Evolutionary conservation across 2,329 filamentous ascomycete genomes (phyloP), one percentile per base, ranked within the genome.

Genomic region (Neophaeococcomyces aloes): DNA sequence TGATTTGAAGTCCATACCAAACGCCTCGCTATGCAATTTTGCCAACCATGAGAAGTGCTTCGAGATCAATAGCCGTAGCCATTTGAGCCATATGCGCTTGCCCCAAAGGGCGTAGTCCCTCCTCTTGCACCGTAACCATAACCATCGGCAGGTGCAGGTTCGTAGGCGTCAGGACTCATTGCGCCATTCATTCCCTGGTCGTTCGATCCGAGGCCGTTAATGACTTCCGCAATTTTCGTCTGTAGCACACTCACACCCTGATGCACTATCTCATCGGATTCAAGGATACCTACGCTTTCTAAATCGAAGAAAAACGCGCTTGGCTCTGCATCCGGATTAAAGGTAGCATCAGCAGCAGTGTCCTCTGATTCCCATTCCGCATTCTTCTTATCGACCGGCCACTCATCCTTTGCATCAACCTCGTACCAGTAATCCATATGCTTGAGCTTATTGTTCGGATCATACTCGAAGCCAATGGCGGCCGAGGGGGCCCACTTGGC

Each of bases 401-500:
- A 95, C 71, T 95, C 89, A 57, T 79, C 75, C 47, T 76, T 74
- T 1, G 85, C 66, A 64, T 93, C 83, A 54, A 81, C 76, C 70
- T 98, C 91, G 61, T 86, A 95, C 91, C 91, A 98, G 64, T 94
- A 78, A 58, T 94, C 86, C 44, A 91, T 73, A 65, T 98, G 91
- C 53, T 81, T 78, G 53, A 98, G 70, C 67, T 94, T 95, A 69
- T 98, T 98, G 64, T 93, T 84, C 48, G 91, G 91, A 62, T 98
- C 91, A 64, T 98, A 98, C 65, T 98, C 91, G 61, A 98, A 98
- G 18, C 86, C 88, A 31, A 98, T 81, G 3, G 91, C 91, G 31
- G 87, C 76, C 29, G 85, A 89, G 2, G 91, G 88, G 57, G 86
- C 84, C 91, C 91, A 98, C 65, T 98, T 98, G 7, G 91, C 86